Percentiles rank a stretch among this genome's conserved stretches.
Evolutionary conservation across 148 eudicot genomes (phyloP).

Genomic region (Camellia sinensis): DNA sequence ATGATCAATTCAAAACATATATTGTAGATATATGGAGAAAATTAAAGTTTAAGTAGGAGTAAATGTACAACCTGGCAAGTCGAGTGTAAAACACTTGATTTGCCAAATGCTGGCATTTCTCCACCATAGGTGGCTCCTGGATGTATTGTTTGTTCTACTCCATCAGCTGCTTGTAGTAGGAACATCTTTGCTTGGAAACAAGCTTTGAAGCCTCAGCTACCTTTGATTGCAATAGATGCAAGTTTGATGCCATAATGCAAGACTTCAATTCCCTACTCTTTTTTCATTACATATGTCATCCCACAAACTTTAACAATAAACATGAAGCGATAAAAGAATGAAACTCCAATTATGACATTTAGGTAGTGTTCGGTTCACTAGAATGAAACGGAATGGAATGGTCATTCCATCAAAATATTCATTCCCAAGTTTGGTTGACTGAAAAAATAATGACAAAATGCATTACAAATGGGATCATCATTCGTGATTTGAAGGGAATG

Average conservation of each 20-base stretch:
- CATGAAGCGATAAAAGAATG: not conserved
- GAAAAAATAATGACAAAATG: no score
- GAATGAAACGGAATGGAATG: no score
- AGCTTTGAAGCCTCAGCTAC: constrained; percentile 49
- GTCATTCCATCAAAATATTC: no score
- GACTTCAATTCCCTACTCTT: not conserved
- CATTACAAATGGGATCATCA: no score
- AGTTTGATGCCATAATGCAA: constrained; percentile 57
- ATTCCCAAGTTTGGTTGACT: no score
- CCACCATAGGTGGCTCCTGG: constrained; percentile 61
- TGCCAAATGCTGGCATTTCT: constrained; percentile 60
- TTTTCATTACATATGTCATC: not conserved
- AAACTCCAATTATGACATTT: not conserved
- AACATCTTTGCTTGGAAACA: constrained; percentile 38
- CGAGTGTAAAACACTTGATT: constrained; percentile 72
- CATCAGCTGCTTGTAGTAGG: constrained; percentile 56
- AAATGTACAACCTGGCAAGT: constrained; percentile 57
- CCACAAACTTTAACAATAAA: not conserved
- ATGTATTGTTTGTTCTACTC: constrained; percentile 69
- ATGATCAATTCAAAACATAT: not conserved
- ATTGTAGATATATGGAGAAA: not conserved
- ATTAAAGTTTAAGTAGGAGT: not conserved
- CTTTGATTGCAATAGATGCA: constrained; percentile 49
- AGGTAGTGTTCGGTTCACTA: no score
- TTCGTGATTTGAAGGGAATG: no score